Base-by-base conservation (phyloP, 331 rosid genomes). In the Malus hybrid region DNA sequence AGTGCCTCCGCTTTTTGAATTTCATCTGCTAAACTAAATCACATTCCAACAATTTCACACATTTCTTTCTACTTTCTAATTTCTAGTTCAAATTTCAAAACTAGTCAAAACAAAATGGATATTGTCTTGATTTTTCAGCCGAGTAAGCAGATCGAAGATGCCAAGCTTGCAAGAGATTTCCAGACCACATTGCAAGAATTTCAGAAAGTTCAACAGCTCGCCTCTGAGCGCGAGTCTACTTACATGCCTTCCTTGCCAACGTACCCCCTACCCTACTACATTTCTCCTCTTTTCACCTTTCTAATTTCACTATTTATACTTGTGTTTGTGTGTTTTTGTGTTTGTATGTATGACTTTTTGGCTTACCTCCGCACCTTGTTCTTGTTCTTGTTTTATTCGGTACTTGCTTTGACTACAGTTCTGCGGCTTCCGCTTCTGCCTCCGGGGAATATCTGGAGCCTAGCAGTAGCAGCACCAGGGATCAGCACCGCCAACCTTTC, bases 101-200 rank as follows among this genome's bases (percentile, higher is more conserved):
- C 46, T 39, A 39, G 46, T 39, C 46, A 42, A 42, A 42, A 42
- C 13, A 42, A 42, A 42, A 42, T 42, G 13, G 86, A 57, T 13
- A 3, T 59, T 59, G 13, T 39, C 10, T n/a, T 6, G n/a, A 22
- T 19, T 10, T 19, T 14, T 34, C 84, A 91, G 96, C 75, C 91
- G 16, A 83, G 69, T 74, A 83, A 85, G 88, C 85, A 85, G 80
- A 68, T 91, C 52, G 91, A 86, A 83, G 91, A 91, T 86, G 97
- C 95, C 31, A 91, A 89, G 82, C 85, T 91, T 22, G 97, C 91
- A 27, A 91, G 81, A 85, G 97, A 91, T 85, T 91, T 91, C 73
- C 94, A 91, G 77, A 87, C 84, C 34, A 84, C 86, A 22, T 82
- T 91, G 71, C 91, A 87, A 86, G 91, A 89, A 55, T 91, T 89